Conservation (phyloP, 1,139 yeast species). For the Scheffersomyces illinoinensis region DNA sequence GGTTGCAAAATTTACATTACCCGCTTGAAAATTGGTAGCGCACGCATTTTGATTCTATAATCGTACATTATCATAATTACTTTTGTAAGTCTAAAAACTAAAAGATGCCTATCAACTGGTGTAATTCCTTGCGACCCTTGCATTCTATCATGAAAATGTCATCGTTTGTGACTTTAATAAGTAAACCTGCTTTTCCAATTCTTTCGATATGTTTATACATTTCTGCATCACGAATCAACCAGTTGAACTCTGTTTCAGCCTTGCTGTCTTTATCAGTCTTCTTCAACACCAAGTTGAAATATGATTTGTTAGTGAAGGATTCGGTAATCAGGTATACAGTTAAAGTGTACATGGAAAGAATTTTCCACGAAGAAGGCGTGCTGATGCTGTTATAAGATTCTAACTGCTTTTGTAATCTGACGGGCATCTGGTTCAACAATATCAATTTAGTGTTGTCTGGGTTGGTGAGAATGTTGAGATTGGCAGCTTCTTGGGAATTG, state of each 20-base stretch:
- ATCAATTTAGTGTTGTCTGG: conserved; percentile 17
- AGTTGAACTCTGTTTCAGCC: conserved; percentile 22
- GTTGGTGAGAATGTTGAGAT: conserved; percentile 12
- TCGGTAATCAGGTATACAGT: conserved; percentile 31
- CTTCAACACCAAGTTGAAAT: conserved; percentile 28
- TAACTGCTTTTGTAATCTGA: conserved; percentile 41
- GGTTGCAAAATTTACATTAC: not conserved
- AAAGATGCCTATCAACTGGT: conserved; percentile 28
- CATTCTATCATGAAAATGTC: conserved; percentile 48
- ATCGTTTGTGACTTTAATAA: conserved; percentile 33
- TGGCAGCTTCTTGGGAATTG: conserved; percentile 13
- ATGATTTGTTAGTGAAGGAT: conserved; percentile 23
- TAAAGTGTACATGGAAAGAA: conserved; percentile 41
- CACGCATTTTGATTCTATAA: not conserved
- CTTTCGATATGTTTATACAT: conserved; percentile 32
- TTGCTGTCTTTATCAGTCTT: conserved; percentile 15
- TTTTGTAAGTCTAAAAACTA: not conserved
- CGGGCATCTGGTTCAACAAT: conserved; percentile 31
- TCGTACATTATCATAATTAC: not conserved
- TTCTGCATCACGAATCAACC: conserved; percentile 38
- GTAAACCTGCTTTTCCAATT: conserved; percentile 49
- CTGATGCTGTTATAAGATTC: conserved; percentile 31
- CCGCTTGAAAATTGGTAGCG: not conserved
- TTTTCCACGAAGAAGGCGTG: conserved; percentile 45
- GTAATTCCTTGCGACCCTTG: conserved; percentile 46